These are phyloP conservation scores for Rhodomyrtus psidioides DNA, from an alignment of 441 rosid genomes.

Conservation along the genomic window DNA sequence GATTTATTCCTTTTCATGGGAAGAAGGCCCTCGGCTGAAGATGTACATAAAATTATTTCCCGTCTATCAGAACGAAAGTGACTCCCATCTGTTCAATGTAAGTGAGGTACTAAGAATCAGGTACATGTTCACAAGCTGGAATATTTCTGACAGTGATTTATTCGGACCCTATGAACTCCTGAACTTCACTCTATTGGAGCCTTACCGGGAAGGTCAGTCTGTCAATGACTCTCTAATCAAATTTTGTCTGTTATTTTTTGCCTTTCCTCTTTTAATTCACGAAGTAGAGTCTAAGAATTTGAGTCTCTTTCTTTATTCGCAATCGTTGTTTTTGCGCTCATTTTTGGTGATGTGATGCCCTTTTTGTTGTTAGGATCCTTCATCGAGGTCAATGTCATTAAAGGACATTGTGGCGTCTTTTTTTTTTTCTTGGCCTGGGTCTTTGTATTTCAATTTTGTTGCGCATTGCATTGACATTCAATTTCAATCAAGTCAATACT, in stretches of 20 bases:
- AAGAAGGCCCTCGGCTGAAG: slow-evolving; percentile 65
- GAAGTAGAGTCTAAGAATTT: background rate
- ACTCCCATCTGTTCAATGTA: slow-evolving; percentile 35
- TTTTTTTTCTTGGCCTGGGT: background rate
- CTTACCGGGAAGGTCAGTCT: slow-evolving; percentile 62
- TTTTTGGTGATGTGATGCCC: background rate
- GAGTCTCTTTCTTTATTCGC: background rate
- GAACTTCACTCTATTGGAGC: slow-evolving; percentile 46
- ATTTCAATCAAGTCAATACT: background rate
- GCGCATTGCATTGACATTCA: background rate
- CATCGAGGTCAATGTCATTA: background rate
- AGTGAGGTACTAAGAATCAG: slow-evolving; percentile 60
- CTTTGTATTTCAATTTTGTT: background rate
- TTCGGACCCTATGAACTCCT: slow-evolving; percentile 97
- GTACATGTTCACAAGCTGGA: slow-evolving; percentile 71
- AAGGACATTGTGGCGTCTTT: background rate
- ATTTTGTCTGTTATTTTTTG: background rate
- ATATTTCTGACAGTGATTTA: slow-evolving; percentile 45
- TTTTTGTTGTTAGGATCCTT: background rate
- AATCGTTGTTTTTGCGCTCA: background rate
- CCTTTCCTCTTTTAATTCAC: background rate
- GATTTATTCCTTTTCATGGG: slow-evolving; percentile 43
- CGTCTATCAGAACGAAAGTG: slow-evolving; percentile 21
- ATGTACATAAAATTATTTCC: slow-evolving; percentile 77
- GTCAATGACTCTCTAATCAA: slow-evolving; percentile 1